Conservation (phyloP, 192 early-diverging fungal species). For the Coemansia sp. region DNA sequence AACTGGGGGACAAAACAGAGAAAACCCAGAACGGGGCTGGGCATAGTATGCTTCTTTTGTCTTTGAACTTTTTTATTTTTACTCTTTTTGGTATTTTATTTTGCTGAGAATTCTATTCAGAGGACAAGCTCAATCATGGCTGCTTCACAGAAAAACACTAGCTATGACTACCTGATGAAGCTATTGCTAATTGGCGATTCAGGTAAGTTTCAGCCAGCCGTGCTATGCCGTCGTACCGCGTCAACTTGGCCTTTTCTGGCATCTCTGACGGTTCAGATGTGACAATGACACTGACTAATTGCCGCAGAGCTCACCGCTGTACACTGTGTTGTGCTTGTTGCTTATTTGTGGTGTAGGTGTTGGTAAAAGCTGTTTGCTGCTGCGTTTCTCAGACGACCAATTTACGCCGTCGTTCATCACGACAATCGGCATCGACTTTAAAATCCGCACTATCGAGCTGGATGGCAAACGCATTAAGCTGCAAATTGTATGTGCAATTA, state of each 20-base stretch:
- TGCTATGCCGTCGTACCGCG: no score
- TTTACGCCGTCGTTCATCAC: constrained; percentile 98
- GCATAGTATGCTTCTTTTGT: background rate
- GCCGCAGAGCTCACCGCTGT: background rate
- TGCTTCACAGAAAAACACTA: constrained; percentile 76
- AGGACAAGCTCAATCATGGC: constrained; percentile 29
- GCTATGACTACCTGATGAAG: constrained; percentile 99
- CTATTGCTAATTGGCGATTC: constrained; percentile 96
- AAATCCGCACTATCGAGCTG: constrained; percentile 98
- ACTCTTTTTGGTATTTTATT: background rate
- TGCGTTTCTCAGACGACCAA: constrained; percentile 97
- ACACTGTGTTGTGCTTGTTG: constrained; percentile 85
- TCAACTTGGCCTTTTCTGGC: no score
- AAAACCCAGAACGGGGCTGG: background rate
- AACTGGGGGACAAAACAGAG: background rate
- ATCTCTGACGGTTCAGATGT: no score
- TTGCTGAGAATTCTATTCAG: background rate
- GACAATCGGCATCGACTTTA: constrained; percentile 99
- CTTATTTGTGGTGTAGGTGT: constrained; percentile 98
- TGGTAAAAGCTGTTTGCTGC: constrained; percentile 94
- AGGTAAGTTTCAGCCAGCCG: constrained; percentile 59
- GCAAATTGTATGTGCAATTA: constrained; percentile 63
- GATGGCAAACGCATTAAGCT: constrained; percentile 98
- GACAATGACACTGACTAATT: background rate
- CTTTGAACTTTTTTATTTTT: constrained; percentile 7